Base-by-base conservation (phyloP, 2,329 filamentous ascomycete genomes). In the Aspergillus sp. region DNA sequence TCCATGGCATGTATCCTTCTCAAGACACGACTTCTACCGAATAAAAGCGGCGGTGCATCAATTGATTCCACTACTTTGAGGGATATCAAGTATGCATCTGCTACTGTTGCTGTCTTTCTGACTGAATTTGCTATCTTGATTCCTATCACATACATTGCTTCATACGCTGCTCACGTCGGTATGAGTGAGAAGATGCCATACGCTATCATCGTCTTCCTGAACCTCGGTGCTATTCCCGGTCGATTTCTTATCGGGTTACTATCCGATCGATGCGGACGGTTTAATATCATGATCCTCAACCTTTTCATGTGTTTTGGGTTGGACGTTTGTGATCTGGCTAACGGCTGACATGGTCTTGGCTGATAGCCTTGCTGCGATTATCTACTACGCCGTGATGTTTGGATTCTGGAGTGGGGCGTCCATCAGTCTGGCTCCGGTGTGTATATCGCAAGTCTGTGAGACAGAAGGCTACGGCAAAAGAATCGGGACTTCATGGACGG, bases 361-460 rank as follows among this genome's bases (percentile, higher is more conserved):
- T n/a, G 39, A 29, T 2, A 53, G 45, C 10, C 40, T 42, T 10
- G 47, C 46, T 0, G 49, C 48, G 1, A 50, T 61, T 4, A 56
- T 66, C n/a, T 42, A 28, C 12, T 50, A 42, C 19, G 52, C 50
- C 1, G 44, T 54, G 0, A 43, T 56, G 2, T 57, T 69, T 38
- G 66, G 66, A 2, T 69, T 70, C 42, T 61, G 51, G 28, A 60
- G 57, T 26, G 67, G 67, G 5, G 58, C 57, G 3, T 65, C 64
- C 13, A 59, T 69, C 33, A 64, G 59, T 30, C 35, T 70, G 42
- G 64, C 60, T 5, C 67, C 67, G 0, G 59, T 69, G 0, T 75
- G 72, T 42, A 59, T 76, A 4, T 70, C 69, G 3, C 71, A 75
- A 50, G 59, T 76, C 6, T 75, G 72, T 45, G 49, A 54, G 2